phyloP scores from a whole-genome alignment of 1,139 yeast genomes.

The Komagataea norvegica region DNA sequence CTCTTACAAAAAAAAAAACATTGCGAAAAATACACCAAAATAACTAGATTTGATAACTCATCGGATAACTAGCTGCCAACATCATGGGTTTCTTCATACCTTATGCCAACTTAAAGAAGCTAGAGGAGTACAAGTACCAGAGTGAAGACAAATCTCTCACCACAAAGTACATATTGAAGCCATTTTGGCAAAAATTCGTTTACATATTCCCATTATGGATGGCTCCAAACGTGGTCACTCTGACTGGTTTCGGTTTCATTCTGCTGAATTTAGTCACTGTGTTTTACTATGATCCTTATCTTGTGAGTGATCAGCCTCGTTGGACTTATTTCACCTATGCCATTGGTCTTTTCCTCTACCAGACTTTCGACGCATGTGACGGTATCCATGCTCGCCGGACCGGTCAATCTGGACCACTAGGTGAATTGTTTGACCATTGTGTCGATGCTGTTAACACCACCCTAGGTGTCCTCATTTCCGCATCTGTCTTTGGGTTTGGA shows the following conservation, averaged over 20 bases:
- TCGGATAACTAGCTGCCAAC: too few species aligned
- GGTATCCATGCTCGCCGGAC: slow-evolving; percentile 91
- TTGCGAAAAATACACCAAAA: too few species aligned
- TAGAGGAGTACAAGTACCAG: slow-evolving; percentile 64
- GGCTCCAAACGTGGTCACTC: slow-evolving; percentile 87
- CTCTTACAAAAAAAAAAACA: too few species aligned
- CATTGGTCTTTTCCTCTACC: slow-evolving; percentile 80
- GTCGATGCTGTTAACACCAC: slow-evolving; percentile 90
- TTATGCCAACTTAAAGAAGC: slow-evolving; percentile 50
- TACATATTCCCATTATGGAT: slow-evolving; percentile 72
- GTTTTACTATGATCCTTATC: slow-evolving; percentile 68
- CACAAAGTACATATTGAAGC: slow-evolving; percentile 70
- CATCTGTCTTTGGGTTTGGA: slow-evolving; percentile 70
- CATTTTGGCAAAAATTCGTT: slow-evolving; percentile 67
- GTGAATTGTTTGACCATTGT: slow-evolving; percentile 92
- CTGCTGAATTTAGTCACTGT: slow-evolving; percentile 59
- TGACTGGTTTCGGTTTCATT: slow-evolving; percentile 71
- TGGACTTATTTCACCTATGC: slow-evolving; percentile 85
- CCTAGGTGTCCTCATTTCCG: slow-evolving; percentile 66
- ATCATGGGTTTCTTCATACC: slow-evolving; percentile 77
- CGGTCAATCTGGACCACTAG: slow-evolving; percentile 91
- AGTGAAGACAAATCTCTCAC: slow-evolving; percentile 80
- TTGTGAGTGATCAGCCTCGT: slow-evolving; percentile 57
- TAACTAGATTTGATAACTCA: too few species aligned
- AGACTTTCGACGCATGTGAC: slow-evolving; percentile 95